Evolutionary conservation across 768 basidiomycete genomes (phyloP).

Genomic region (Butyriboletus loyo): DNA sequence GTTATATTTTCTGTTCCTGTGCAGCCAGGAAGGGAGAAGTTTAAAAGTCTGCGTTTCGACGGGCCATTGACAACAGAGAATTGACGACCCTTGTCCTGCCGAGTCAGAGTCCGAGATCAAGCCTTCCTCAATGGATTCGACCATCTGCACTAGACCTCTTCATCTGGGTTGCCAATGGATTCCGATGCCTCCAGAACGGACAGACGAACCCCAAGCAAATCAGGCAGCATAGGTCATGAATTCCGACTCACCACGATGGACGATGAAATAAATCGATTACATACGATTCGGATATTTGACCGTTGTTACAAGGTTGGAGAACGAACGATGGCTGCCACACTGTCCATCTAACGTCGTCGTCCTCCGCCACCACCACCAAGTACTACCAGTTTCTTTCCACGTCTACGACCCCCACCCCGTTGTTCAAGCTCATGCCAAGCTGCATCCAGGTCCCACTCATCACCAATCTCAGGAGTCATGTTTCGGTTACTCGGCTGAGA

Average conservation of each 20-base stretch:
- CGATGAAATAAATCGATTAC: not conserved
- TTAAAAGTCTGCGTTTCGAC: not conserved
- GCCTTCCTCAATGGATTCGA: not conserved
- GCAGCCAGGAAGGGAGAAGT: not conserved
- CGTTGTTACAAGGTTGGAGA: slow-evolving; percentile 13
- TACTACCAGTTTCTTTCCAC: slow-evolving; percentile 63
- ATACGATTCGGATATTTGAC: slow-evolving; percentile 1
- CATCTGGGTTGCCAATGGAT: not conserved
- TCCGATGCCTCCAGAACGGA: not conserved
- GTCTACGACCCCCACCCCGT: slow-evolving; percentile 52
- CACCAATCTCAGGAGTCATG: slow-evolving; percentile 35
- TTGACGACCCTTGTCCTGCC: not conserved
- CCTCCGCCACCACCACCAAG: slow-evolving; percentile 63
- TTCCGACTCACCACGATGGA: too few species aligned
- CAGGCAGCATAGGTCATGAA: too few species aligned
- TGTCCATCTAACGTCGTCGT: slow-evolving; percentile 37
- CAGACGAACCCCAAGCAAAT: not conserved
- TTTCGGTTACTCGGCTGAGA: slow-evolving; percentile 32
- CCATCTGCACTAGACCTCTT: not conserved
- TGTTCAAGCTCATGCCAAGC: slow-evolving; percentile 83
- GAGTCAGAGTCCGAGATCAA: not conserved
- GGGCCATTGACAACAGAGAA: not conserved
- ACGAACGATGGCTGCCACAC: not conserved
- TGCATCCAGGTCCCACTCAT: slow-evolving; percentile 76
- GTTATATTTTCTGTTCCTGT: not conserved